Evolutionary conservation across 805 yeast genomes (phyloP).

Genomic region (Kuraishia molischiana): DNA sequence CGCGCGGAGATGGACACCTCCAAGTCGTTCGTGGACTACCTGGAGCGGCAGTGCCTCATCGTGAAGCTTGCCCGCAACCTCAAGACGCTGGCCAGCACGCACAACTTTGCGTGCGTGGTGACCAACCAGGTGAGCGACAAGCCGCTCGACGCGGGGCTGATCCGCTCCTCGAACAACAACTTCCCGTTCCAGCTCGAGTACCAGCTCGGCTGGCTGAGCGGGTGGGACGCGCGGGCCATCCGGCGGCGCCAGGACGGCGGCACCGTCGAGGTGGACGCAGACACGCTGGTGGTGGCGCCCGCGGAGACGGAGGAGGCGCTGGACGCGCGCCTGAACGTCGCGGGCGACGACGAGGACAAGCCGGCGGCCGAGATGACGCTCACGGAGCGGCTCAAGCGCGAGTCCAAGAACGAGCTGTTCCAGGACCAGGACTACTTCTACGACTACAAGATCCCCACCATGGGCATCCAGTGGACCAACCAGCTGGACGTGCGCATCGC

Average conservation of each 20-base stretch:
- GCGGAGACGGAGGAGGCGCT: slow-evolving; percentile 7
- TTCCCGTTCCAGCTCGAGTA: slow-evolving; percentile 40
- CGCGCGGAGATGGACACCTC: slow-evolving; percentile 46
- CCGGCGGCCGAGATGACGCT: slow-evolving; percentile 8
- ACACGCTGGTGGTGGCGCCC: too few relatives aligned
- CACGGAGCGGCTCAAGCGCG: slow-evolving; percentile 13
- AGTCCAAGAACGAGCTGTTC: slow-evolving; percentile 15
- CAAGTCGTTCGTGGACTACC: slow-evolving; percentile 21
- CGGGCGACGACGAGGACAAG: neutral
- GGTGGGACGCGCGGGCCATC: slow-evolving; percentile 52
- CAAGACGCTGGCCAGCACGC: slow-evolving; percentile 33
- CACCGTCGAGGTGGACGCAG: neutral
- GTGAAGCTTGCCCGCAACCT: slow-evolving; percentile 36
- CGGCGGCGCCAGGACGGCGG: slow-evolving; percentile 2
- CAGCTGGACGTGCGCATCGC: slow-evolving; percentile 39
- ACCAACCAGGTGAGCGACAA: slow-evolving; percentile 77
- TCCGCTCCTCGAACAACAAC: slow-evolving; percentile 15
- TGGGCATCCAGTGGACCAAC: slow-evolving; percentile 48
- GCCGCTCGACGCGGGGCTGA: slow-evolving; percentile 21
- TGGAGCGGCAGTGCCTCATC: slow-evolving; percentile 31
- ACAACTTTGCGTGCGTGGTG: slow-evolving; percentile 52
- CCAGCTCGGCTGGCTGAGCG: slow-evolving; percentile 65
- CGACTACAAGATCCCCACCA: slow-evolving; percentile 34
- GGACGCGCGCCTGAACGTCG: neutral
- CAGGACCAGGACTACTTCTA: slow-evolving; percentile 18